phyloP scores from a whole-genome alignment of 805 yeast species.

The Cyberlindnera xylosilytica region DNA sequence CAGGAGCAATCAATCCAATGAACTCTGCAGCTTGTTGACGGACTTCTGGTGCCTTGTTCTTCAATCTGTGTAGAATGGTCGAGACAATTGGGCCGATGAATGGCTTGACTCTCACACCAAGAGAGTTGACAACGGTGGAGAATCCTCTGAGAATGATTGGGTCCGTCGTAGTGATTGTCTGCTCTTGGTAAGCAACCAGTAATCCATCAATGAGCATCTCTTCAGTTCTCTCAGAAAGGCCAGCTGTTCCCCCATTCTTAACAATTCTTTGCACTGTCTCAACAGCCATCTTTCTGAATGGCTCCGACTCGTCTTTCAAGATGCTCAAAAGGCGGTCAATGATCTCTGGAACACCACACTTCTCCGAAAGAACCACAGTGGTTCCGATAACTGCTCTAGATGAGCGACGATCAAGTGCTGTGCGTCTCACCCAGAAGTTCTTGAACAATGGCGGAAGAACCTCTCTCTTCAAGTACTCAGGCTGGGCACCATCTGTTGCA shows the following conservation, averaged over 20 bases:
- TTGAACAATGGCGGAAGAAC: conserved; percentile 61
- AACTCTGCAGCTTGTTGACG: conserved; percentile 86
- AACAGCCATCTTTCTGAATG: conserved; percentile 73
- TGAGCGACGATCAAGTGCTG: conserved; percentile 63
- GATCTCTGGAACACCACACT: conserved; percentile 61
- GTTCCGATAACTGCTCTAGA: conserved; percentile 67
- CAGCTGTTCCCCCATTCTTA: conserved; percentile 48
- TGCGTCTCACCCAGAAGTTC: conserved; percentile 78
- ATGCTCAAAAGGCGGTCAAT: conserved; percentile 54
- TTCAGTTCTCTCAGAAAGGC: conserved; percentile 58
- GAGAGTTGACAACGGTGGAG: conserved; percentile 56
- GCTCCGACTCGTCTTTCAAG: conserved; percentile 81
- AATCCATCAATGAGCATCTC: conserved; percentile 75
- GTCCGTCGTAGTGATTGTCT: conserved; percentile 46
- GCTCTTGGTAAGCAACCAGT: conserved; percentile 78
- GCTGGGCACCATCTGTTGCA: conserved; percentile 53
- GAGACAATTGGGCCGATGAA: conserved; percentile 71
- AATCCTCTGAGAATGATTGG: conserved; percentile 56
- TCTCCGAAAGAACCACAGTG: conserved; percentile 61
- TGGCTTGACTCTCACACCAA: conserved; percentile 65
- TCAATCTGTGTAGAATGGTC: conserved; percentile 67
- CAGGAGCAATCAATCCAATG: conserved; percentile 62
- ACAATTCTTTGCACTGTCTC: conserved; percentile 63
- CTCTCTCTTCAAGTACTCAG: conserved; percentile 45
- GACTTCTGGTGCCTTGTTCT: conserved; percentile 65